Percentiles rank a stretch among this genome's conserved stretches.
Conservation (phyloP, 345 rosid species). For the Gossypium thurberi region DNA sequence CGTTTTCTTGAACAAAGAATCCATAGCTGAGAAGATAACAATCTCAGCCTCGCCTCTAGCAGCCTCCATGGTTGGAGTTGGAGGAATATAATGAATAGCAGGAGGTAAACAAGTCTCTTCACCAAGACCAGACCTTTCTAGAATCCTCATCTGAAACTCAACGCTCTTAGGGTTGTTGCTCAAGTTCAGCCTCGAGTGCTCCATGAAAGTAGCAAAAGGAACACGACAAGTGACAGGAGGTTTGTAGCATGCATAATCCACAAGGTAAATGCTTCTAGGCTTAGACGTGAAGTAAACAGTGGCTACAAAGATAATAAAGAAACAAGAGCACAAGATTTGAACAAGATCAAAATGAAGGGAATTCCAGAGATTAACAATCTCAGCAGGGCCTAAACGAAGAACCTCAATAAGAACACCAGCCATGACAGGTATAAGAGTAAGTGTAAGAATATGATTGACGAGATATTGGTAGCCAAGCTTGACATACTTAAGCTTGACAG, state of each 20-base stretch:
- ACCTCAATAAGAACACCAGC: slow-evolving; percentile 34
- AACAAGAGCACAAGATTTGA: slow-evolving; percentile 42
- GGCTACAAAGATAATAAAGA: slow-evolving; percentile 37
- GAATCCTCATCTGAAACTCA: slow-evolving; percentile 63
- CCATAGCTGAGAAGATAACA: slow-evolving; percentile 69
- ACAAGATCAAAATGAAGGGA: slow-evolving; percentile 50
- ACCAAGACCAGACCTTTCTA: slow-evolving; percentile 73
- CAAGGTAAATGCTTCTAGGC: slow-evolving; percentile 49
- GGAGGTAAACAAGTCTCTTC: slow-evolving; percentile 80
- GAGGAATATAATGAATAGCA: slow-evolving; percentile 78
- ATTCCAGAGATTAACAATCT: slow-evolving; percentile 47
- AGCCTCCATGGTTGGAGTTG: slow-evolving; percentile 52
- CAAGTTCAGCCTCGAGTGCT: slow-evolving; percentile 46
- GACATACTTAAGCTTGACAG: slow-evolving; percentile 76
- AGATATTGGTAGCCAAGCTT: slow-evolving; percentile 79
- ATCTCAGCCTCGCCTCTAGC: slow-evolving; percentile 60
- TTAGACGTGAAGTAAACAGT: slow-evolving; percentile 65
- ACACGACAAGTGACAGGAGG: slow-evolving; percentile 59
- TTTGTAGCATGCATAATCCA: slow-evolving; percentile 63
- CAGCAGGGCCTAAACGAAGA: slow-evolving; percentile 60
- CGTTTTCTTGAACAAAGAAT: slow-evolving; percentile 51
- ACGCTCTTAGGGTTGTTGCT: slow-evolving; percentile 45
- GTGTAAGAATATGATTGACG: slow-evolving; percentile 61
- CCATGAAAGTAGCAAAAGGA: slow-evolving; percentile 63
- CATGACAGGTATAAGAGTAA: slow-evolving; percentile 53